Conservation (phyloP, 345 rosid species). For the Erysimum cheiranthoides region DNA sequence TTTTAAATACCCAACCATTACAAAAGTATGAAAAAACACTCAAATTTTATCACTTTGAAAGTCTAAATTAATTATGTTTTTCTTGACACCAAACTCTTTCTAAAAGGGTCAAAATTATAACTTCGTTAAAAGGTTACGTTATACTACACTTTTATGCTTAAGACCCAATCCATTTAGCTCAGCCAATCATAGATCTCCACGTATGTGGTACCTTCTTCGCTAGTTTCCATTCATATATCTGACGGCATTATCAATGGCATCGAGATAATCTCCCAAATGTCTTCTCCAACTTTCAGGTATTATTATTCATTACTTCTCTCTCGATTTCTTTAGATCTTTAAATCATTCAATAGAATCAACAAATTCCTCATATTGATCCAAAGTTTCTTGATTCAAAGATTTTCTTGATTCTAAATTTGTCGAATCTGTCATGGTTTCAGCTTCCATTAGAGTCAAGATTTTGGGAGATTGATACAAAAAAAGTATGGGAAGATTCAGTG, state of each 20-base stretch:
- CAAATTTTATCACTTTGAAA: no score
- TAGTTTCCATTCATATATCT: not conserved
- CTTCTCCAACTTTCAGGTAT: conserved; percentile 1
- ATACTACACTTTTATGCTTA: conserved; percentile 6
- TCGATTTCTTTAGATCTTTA: not conserved
- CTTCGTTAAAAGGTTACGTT: conserved; percentile 23
- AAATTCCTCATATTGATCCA: not conserved
- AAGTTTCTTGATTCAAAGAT: not conserved
- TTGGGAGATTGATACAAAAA: not conserved
- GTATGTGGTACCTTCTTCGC: not conserved
- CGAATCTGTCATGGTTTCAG: not conserved
- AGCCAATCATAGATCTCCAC: conserved; percentile 17
- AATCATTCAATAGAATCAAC: not conserved
- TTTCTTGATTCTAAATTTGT: not conserved
- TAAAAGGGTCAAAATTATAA: not conserved
- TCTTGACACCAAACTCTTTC: not conserved
- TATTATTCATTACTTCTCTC: not conserved
- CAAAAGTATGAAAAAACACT: no score
- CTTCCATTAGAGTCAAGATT: conserved; percentile 5
- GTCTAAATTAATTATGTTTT: no score
- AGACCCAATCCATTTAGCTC: conserved; percentile 22
- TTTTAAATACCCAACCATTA: no score
- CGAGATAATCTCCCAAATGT: conserved; percentile 7
- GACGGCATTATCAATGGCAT: not conserved
- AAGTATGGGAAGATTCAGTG: not conserved